Evolutionary conservation across 352 stramenopile genomes (phyloP), one percentile per base, ranked within the genome.

Genomic region (Discostella stelligera): DNA sequence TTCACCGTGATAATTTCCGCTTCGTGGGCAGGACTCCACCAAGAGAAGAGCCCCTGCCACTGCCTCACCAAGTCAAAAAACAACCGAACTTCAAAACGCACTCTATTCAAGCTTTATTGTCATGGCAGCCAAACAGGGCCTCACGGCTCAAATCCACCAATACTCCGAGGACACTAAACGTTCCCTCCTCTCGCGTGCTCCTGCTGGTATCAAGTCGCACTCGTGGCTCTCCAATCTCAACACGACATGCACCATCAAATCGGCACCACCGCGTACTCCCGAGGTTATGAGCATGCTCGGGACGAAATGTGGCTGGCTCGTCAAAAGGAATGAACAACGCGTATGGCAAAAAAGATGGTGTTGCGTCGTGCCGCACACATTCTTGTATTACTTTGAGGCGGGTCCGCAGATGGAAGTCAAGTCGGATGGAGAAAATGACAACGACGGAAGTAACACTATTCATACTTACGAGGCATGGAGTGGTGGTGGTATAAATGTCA

Each of bases 371-470:
- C 92, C 92, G 2, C 92, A 96, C 56, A 94, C 84, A 10, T 94
- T 95, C 60, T 71, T 95, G 4, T 96, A 95, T 68, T 96, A 95
- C 73, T 96, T 95, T 78, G 89, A 93, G 65, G 80, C 79, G 7
- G 75, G 86, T 44, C 78, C 77, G 14, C 37, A 44, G 37, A 46
- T 67, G 32, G 71, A 77, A 41, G 39, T 77, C 9, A 72, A 76
- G 58, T 27, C 20, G 4, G 66, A 74, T 52, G 59, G 70, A 44
- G 37, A 44, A 10, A 44, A 44, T 3, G 71, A 77, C 49, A 50
- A 68, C 6, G 56, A 74, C 67, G 37, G 37, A 44, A 10, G 7
- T 44, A 14, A 14, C 37, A 55, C 73, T 37, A 54, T 54, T 18
- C 10, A 44, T 16, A 56, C 54, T 0, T 37, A 74, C 39, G 71